A percentile compares a stretch with the other conserved stretches of the same genome.
These are phyloP conservation scores for Furcasterigmium furcatum DNA, from an alignment of 2,329 filamentous ascomycete species.

Conservation along the genomic window DNA sequence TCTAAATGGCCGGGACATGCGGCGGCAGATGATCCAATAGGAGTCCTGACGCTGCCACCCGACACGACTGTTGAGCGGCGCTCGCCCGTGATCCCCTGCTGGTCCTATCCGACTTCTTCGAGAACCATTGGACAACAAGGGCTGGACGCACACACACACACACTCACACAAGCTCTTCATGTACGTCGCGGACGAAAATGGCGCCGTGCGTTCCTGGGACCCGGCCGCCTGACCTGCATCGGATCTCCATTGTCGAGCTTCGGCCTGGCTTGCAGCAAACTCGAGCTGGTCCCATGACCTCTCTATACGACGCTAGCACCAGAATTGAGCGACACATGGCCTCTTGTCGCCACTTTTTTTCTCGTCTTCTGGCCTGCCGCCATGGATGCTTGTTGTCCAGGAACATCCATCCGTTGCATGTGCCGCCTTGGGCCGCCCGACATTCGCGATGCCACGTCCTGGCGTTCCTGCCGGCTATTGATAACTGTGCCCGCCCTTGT, in stretches of 20 bases:
- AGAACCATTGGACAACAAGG: no score
- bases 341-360: constrained; percentile 3
- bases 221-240: constrained; percentile 2
- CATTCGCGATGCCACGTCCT: no score
- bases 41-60: not conserved
- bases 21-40: constrained; percentile 4
- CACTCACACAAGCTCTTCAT: not conserved
- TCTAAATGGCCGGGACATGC: not conserved
- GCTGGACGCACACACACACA: no score
- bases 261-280: constrained; percentile 10
- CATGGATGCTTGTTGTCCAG: not conserved
- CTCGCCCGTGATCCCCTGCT: no score
- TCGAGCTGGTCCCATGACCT: constrained; percentile 14
- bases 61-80: no score
- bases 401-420: not conserved
- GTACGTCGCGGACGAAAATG: not conserved
- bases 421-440: no score
- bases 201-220: not conserved
- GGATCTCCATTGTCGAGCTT: constrained; percentile 7
- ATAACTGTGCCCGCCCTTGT: no score
- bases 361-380: not conserved
- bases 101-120: no score
- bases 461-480: no score
- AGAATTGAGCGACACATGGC: constrained; percentile 14
- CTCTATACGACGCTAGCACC: constrained; percentile 12